Conservation (phyloP, 306 rosid species). For the Lablab purpureus region DNA sequence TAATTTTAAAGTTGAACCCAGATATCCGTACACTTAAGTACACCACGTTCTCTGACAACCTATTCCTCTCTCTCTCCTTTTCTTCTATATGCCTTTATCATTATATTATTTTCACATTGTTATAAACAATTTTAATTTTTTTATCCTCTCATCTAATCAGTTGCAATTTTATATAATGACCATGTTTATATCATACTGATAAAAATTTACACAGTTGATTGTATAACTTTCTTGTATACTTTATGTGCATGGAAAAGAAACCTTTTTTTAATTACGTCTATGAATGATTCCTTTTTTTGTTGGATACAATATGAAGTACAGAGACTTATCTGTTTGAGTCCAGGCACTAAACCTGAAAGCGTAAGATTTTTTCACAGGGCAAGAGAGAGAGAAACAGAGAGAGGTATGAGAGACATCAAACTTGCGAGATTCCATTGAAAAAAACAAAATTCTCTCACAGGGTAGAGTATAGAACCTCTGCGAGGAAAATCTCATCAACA, state of each 20-base stretch:
- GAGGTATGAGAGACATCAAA: background rate
- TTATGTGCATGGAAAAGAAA: background rate
- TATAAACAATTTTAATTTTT: background rate
- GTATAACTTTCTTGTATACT: background rate
- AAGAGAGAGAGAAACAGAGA: background rate
- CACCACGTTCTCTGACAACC: conserved; percentile 64
- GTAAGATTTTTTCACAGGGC: background rate
- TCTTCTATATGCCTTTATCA: too few relatives aligned
- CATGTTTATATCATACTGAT: too few relatives aligned
- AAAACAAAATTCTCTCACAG: conserved; percentile 53
- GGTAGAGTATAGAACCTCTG: conserved; percentile 46
- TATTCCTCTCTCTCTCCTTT: background rate
- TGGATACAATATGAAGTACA: conserved; percentile 17
- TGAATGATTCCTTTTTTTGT: conserved; percentile 12
- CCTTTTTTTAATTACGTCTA: background rate
- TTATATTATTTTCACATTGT: background rate
- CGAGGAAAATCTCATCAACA: conserved; percentile 55
- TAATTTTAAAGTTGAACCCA: conserved; percentile 20
- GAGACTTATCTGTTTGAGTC: background rate
- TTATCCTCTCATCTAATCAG: too few relatives aligned
- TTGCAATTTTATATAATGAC: too few relatives aligned
- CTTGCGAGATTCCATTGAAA: conserved; percentile 33
- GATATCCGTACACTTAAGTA: conserved; percentile 58
- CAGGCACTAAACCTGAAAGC: background rate
- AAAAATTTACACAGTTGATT: too few relatives aligned